Evolutionary conservation across 2,329 filamentous ascomycete species (phyloP).

Genomic region (Arachnopeziza araneosa): DNA sequence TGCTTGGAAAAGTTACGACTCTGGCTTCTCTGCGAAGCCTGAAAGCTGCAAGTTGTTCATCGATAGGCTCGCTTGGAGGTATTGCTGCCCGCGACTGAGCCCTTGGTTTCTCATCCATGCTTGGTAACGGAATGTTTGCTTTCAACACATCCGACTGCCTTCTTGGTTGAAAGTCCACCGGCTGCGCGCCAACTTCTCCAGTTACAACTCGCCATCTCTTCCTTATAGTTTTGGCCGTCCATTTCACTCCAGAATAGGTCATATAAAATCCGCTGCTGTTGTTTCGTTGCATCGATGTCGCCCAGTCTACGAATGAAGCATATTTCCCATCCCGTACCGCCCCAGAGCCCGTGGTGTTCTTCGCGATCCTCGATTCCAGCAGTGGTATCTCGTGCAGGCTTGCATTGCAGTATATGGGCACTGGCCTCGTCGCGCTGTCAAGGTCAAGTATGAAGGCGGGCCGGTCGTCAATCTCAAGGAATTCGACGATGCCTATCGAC

Average conservation of each 20-base stretch:
- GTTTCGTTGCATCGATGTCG: conserved; percentile 2
- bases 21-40: conserved; percentile 7
- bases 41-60: conserved; percentile 11
- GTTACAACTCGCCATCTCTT: conserved; percentile 20
- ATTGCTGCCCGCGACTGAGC: neutral
- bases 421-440: conserved; percentile 3
- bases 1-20: conserved; percentile 2
- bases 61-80: conserved; percentile 4
- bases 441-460: conserved; percentile 21
- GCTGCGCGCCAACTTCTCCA: conserved; percentile 10
- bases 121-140: neutral
- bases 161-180: neutral
- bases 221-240: conserved; percentile 17
- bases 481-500: conserved; percentile 16
- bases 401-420: conserved; percentile 17
- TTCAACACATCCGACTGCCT: conserved; percentile 7
- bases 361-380: conserved; percentile 6
- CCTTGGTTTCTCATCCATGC: neutral
- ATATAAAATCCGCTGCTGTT: neutral
- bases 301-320: conserved; percentile 16
- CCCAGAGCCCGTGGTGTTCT: neutral
- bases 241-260: conserved; percentile 17
- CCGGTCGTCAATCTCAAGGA: conserved; percentile 20
- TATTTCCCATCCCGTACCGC: conserved; percentile 3
- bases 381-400: conserved; percentile 7